Evolutionary conservation across 345 rosid species (phyloP), one percentile per base, ranked within the genome.

Genomic region (Streptanthus diversifolius): DNA sequence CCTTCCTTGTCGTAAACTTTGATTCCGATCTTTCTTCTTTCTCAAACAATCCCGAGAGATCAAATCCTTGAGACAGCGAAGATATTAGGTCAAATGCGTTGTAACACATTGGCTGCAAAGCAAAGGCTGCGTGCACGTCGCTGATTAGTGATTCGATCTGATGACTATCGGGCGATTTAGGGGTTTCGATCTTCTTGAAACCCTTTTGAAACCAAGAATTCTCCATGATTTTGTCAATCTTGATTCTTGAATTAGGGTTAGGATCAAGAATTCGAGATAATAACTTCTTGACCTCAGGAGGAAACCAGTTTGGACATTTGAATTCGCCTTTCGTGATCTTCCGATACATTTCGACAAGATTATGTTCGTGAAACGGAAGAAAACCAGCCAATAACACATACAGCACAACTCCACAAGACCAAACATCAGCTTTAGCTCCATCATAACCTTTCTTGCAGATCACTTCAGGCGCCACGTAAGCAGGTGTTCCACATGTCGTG

Each of bases 401-500:
- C 11, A 92, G 72, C 63, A 92, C 75, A 33, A 88, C 95, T 13
- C 98, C 96, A 65, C 88, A 87, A 0, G 96, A 92, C 98, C 98
- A 92, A 32, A 90, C 88, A 71, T 92, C 98, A 0, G 95, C 86
- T 76, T 85, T 90, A 33, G 85, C 83, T 12, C 96, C 96, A 61
- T 88, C 92, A 5, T 92, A 92, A 17, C 96, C 98, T 76, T 79
- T 88, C 80, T 85, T 84, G 82, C 72, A 79, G 8, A 90, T 85
- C 19, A 92, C 84, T 73, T 92, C 98, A 0, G 98, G 96, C 0
- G 98, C 92, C 25, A 92, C 98, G 35, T 92, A 90, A 17, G 98
- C 95, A 0, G 98, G 96, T 12, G 98, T 92, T 27, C 98, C 95
- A 41, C 98, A 88, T n/a, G 96, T 83, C 25, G 96, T 92, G 72